phyloP scores from a whole-genome alignment of 106 monocot genomes.

The Dioscorea zingiberensis region DNA sequence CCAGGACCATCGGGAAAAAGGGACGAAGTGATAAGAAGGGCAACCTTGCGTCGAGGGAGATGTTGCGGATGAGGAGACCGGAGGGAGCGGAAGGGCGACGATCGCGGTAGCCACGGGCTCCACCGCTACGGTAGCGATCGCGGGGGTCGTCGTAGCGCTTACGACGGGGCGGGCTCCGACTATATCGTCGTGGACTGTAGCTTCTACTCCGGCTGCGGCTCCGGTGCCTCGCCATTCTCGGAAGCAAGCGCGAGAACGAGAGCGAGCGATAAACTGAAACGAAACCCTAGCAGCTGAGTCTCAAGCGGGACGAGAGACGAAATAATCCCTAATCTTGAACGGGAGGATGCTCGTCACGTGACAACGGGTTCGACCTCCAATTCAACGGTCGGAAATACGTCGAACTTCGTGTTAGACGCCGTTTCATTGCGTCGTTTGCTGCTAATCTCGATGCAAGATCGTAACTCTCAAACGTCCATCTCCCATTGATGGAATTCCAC shows the following conservation, averaged over 20 bases:
- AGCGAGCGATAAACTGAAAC: not conserved
- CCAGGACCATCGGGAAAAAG: not conserved
- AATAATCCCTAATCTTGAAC: too few species aligned
- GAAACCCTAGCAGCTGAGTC: not conserved
- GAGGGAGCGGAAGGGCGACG: conserved; percentile 48
- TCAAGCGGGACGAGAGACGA: too few species aligned
- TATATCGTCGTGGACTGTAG: conserved; percentile 18
- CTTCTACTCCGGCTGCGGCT: conserved; percentile 33
- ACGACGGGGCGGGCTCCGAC: conserved; percentile 31
- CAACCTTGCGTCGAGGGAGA: conserved; percentile 82
- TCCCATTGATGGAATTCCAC: too few species aligned
- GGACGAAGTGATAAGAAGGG: not conserved
- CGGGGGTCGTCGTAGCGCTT: conserved; percentile 63
- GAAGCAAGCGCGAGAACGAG: not conserved
- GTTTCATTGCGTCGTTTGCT: too few species aligned
- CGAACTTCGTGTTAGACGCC: too few species aligned
- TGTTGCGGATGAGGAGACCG: conserved; percentile 85
- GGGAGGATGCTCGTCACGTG: too few species aligned
- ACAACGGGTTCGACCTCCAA: too few species aligned
- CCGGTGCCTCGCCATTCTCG: conserved; percentile 31
- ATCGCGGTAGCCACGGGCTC: conserved; percentile 23
- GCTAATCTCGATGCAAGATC: too few species aligned
- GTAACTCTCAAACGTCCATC: too few species aligned
- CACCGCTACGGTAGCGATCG: conserved; percentile 27
- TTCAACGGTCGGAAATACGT: too few species aligned